Percentiles rank a stretch among this genome's conserved stretches.
Evolutionary conservation across 2,329 filamentous ascomycete species (phyloP).

Genomic region (Sclerotinia spermophila): DNA sequence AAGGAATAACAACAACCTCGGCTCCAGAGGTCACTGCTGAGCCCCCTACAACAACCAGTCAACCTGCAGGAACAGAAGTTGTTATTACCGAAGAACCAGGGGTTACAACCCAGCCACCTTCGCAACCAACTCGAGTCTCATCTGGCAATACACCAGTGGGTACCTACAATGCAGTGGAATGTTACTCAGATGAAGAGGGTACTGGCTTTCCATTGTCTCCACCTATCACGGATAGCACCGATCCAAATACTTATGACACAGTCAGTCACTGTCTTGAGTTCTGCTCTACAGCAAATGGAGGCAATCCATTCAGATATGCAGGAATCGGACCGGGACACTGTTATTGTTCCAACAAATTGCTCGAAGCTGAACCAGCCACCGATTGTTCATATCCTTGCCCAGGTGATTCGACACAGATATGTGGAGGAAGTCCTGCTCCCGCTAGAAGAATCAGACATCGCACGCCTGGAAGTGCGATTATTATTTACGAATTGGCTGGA

Average conservation of each 20-base stretch:
- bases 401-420: not conserved
- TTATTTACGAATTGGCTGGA: not conserved
- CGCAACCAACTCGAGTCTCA: constrained; percentile 1
- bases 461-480: not conserved
- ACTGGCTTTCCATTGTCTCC: constrained; percentile 4
- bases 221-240: not conserved
- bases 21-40: not conserved
- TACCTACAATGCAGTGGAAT: not conserved
- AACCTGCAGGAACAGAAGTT: not conserved
- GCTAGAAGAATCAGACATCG: not conserved
- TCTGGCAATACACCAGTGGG: not conserved
- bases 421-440: not conserved
- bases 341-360: not conserved
- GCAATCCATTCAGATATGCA: not conserved
- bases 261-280: not conserved
- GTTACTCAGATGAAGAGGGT: constrained; percentile 4
- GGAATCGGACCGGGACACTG: constrained; percentile 13
- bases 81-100: not conserved
- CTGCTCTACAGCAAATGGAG: constrained; percentile 9
- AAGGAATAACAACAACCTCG: not conserved
- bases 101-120: not conserved
- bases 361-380: not conserved
- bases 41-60: not conserved
- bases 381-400: constrained; percentile 4
- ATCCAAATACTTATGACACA: not conserved